Evolutionary conservation across 225 moss, liverwort and hornwort species (phyloP).

Genomic region (Asterella californica): DNA sequence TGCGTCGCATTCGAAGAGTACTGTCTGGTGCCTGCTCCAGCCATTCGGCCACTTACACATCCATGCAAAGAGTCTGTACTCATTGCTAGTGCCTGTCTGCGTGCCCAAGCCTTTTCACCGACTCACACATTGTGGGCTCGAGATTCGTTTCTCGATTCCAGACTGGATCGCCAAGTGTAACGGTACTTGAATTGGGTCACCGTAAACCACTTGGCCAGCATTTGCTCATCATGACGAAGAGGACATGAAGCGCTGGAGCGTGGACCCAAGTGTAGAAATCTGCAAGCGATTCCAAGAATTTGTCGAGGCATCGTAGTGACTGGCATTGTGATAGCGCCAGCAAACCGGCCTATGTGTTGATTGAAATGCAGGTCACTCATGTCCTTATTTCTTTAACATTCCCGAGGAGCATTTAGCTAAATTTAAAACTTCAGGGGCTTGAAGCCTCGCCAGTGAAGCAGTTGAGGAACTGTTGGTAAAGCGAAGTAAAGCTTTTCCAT

Average conservation of each 20-base stretch:
- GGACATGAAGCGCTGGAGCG: not conserved
- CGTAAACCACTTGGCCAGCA: not conserved
- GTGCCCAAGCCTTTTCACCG: not conserved
- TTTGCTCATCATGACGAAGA: not conserved
- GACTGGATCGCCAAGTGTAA: not conserved
- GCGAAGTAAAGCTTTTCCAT: not conserved
- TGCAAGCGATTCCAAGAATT: not conserved
- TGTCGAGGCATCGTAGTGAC: not conserved
- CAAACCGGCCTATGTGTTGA: not conserved
- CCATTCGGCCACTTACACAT: not conserved
- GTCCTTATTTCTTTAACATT: not conserved
- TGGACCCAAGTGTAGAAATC: not conserved
- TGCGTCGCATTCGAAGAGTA: not conserved
- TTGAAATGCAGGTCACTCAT: not conserved
- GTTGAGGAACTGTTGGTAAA: not conserved
- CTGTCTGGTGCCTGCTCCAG: not conserved
- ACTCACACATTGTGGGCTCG: not conserved
- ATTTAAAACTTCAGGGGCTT: not conserved
- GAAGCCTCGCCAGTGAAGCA: not conserved
- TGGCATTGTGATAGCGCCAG: not conserved
- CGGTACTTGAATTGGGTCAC: not conserved
- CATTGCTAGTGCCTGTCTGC: not conserved
- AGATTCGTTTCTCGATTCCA: not conserved
- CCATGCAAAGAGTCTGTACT: not conserved
- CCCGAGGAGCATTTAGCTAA: not conserved